These are phyloP conservation scores for Colletotrichum cuscutae DNA, from an alignment of 2,329 filamentous ascomycete genomes.

Conservation along the genomic window DNA sequence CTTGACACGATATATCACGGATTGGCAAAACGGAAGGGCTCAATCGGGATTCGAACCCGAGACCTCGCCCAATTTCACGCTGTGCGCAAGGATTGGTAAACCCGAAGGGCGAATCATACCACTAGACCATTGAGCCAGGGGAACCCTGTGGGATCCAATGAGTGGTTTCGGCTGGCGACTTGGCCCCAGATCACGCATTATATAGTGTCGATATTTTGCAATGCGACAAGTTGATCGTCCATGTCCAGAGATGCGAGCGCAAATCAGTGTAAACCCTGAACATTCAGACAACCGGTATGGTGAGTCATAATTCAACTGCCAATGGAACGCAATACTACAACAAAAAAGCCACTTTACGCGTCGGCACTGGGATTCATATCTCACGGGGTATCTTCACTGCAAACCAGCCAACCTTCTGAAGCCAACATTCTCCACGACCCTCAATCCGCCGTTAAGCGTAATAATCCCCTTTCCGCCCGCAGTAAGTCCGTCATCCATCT, in stretches of 20 bases:
- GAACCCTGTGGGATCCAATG: slow-evolving; percentile 14
- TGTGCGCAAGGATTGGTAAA: slow-evolving; percentile 7
- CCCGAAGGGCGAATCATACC: slow-evolving; percentile 35
- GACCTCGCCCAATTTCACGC: slow-evolving; percentile 30
- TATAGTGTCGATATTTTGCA: rapidly evolving
- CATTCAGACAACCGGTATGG: neutral
- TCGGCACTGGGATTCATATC: neutral
- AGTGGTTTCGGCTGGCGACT: neutral
- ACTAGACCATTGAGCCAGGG: slow-evolving; percentile 31
- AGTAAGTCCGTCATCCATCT: slow-evolving; percentile 40
- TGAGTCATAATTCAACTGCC: neutral
- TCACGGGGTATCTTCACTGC: neutral
- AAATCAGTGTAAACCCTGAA: neutral
- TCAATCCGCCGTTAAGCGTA: slow-evolving; percentile 45
- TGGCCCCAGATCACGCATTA: rapidly evolving
- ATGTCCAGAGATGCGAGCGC: too few species aligned
- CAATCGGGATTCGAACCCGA: slow-evolving; percentile 33
- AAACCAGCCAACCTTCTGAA: slow-evolving; percentile 48
- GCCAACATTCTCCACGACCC: slow-evolving; percentile 47
- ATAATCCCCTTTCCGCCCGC: slow-evolving; percentile 44
- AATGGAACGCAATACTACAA: neutral
- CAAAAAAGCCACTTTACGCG: neutral
- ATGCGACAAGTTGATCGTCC: too few species aligned
- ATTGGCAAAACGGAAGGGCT: neutral
- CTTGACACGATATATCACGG: neutral